phyloP scores from a whole-genome alignment of 257 asterid genomes.

The Nicotiana knightiana region DNA sequence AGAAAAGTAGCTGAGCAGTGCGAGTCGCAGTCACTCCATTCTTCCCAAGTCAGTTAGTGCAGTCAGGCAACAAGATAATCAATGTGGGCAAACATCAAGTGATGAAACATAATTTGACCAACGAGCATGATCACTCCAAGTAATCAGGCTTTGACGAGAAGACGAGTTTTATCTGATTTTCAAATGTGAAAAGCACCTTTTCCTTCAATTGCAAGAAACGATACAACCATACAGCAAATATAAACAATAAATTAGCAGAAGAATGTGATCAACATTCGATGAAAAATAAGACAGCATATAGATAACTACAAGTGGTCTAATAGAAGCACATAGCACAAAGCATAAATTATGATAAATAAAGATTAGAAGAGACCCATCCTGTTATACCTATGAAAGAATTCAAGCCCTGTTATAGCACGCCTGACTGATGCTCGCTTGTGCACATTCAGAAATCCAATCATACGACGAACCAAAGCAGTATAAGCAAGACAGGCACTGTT shows the following conservation, averaged over 20 bases:
- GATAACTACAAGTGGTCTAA: neutral
- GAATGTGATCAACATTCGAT: neutral
- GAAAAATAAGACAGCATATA: neutral
- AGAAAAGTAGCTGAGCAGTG: neutral
- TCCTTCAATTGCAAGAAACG: neutral
- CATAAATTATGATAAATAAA: constrained; percentile 1
- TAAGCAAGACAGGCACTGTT: constrained; percentile 97
- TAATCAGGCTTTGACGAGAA: neutral
- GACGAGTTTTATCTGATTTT: neutral
- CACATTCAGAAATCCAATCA: constrained; percentile 90
- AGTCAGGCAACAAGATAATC: neutral
- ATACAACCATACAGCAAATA: constrained; percentile 1
- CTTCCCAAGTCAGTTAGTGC: neutral
- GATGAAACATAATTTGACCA: neutral
- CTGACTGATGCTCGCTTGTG: constrained; percentile 90
- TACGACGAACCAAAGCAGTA: constrained; percentile 93
- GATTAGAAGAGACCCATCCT: constrained; percentile 7
- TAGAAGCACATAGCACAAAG: neutral
- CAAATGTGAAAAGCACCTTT: neutral
- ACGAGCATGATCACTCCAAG: neutral
- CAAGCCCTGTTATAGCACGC: constrained; percentile 88
- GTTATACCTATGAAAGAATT: constrained; percentile 83
- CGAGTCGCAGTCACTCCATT: neutral
- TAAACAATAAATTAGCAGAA: neutral
- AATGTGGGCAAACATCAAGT: neutral